Evolutionary conservation across 176 grass and related monocot genomes (phyloP), one percentile per base, ranked within the genome.

Genomic region (Avena eriantha): DNA sequence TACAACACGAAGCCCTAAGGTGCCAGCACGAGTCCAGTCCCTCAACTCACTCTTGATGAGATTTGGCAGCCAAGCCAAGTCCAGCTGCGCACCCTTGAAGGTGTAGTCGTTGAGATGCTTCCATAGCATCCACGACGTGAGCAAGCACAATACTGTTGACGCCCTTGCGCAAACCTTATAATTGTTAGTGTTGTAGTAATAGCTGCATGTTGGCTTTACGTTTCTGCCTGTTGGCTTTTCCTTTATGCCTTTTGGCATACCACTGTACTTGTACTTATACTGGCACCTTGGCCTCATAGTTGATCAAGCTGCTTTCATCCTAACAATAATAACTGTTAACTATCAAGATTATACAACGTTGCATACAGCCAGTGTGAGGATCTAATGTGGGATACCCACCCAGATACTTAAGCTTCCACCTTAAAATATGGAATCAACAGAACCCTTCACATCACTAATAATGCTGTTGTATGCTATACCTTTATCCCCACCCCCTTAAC

Each of bases 311-410:
- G 39, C 39, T 41, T 41, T 41, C 39, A 41, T 41, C 39, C 7
- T 41, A 41, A 41, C 39, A 41, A 41, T 41, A 41, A 73, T 49
- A n/a, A 13, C 70, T 15, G 13, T 73, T 48, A 49, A 48, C 45
- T 73, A 67, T 48, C 70, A 24, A 48, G n/a, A 73, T 73, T 73
- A 49, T 22, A 72, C 68, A 45, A 15, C 41, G 47, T 63, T 63
- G 34, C 66, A 21, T 69, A 4, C 67, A 70, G 34, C n/a, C 35
- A 39, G 69, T 36, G 22, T 24, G n/a, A 73, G 70, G 41, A 47
- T 73, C 41, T 47, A 73, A 73, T 66, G 64, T 67, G 29, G 61
- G 1, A 73, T 73, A 73, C 70, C n/a, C 43, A 48, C n/a, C 71
- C 71, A 13, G 24, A 12, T 29, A 65, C 24, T 65, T 15, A 12